Evolutionary conservation across 2,329 filamentous ascomycete species (phyloP), one percentile per base, ranked within the genome.

Genomic region (Cryoendolithus antarcticus): DNA sequence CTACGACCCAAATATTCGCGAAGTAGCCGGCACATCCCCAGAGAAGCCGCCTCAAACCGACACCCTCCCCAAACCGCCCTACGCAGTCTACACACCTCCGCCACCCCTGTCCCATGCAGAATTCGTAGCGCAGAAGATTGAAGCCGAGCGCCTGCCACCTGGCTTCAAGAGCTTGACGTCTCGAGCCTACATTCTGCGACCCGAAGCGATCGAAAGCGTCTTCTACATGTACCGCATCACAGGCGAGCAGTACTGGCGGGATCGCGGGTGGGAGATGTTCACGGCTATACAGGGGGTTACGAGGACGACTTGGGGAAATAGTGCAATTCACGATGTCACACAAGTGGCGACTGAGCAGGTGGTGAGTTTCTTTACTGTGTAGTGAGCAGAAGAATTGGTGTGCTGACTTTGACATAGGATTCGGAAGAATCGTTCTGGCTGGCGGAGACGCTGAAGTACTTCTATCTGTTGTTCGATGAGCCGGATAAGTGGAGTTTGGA

Each of bases 161-260:
- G 66, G 65, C 0, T 62, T 66, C 40, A 56, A 57, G 0, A 52
- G 54, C 15, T 59, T 68, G 42, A 51, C 39, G 1, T 55, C 58
- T 39, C 50, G 48, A 13, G 52, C 58, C 11, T 69, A 65, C 48
- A 51, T 68, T 21, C 51, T 69, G 3, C 56, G 65, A 15, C 84
- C 85, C 12, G 86, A 93, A 65, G 84, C 83, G 1, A 86, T 93
- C 50, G 86, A 93, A 54, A 86, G 80, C 1, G 77, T 93, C 9
- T 93, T 86, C 72, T 83, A 88, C 63, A 80, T 93, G 68, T 91
- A 93, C 64, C 82, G 86, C 55, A 85, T 93, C 60, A 93, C 85
- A 0, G 86, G 85, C 35, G 81, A 91, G 47, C 62, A 70, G 1
- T 60, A 62, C 4, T 86, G 84, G 71, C 80, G 81, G 56, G 84